phyloP scores from a whole-genome alignment of 164 flowering plant genomes.

The Echeveria elegans region DNA sequence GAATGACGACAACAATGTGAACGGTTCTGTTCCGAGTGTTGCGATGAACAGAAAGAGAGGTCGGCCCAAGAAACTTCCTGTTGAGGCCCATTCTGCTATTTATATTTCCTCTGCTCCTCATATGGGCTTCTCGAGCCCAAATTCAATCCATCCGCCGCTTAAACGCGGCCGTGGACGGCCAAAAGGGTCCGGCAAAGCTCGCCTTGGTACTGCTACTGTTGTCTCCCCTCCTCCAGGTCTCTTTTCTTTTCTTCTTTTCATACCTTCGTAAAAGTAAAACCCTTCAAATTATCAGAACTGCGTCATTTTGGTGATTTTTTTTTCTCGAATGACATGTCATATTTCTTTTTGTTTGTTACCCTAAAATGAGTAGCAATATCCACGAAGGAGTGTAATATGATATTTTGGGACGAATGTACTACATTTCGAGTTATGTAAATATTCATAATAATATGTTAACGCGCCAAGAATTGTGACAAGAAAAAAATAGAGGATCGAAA shows the following conservation, averaged over 20 bases:
- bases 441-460: no score
- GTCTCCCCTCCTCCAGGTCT: not conserved
- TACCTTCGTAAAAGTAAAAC: no score
- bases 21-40: not conserved
- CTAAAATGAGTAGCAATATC: no score
- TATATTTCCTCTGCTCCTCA: not conserved
- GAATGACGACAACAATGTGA: not conserved
- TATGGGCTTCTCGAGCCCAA: constrained; percentile 2
- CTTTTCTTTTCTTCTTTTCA: not conserved
- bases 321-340: no score
- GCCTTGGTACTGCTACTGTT: not conserved
- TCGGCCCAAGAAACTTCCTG: not conserved
- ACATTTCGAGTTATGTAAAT: no score
- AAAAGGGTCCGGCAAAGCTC: not conserved
- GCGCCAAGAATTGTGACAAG: no score
- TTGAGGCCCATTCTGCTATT: not conserved
- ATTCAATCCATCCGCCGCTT: not conserved
- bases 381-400: no score
- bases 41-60: constrained; percentile 2
- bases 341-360: no score
- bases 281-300: no score
- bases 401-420: no score
- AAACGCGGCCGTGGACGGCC: constrained; percentile 9
- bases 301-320: no score
- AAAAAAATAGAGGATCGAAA: no score